Percentiles rank a stretch among this genome's conserved stretches.
phyloP scores from a whole-genome alignment of 2,329 filamentous ascomycete species.

The Endoconidiophora polonica region DNA sequence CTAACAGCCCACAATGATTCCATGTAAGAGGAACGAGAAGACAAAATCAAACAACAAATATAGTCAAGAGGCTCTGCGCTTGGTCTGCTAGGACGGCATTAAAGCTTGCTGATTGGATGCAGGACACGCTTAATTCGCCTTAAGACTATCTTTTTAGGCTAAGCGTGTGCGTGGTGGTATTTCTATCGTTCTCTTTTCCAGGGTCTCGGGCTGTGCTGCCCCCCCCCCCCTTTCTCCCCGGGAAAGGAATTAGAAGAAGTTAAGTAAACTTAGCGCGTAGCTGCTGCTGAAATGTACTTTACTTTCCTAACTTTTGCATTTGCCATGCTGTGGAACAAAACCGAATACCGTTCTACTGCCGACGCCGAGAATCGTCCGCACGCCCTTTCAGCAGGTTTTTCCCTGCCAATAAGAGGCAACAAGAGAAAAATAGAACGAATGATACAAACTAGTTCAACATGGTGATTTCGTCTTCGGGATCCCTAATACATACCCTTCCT shows the following conservation, averaged over 20 bases:
- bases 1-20: too few relatives aligned
- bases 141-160: not conserved
- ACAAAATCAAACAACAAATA: too few relatives aligned
- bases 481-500: too few relatives aligned
- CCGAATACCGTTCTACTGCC: conserved; percentile 5
- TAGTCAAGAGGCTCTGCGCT: not conserved
- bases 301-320: too few relatives aligned
- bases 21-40: too few relatives aligned
- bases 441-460: too few relatives aligned
- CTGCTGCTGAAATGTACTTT: not conserved
- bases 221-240: too few relatives aligned
- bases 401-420: too few relatives aligned
- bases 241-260: too few relatives aligned
- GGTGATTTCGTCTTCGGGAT: too few relatives aligned
- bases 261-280: too few relatives aligned
- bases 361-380: conserved; percentile 10
- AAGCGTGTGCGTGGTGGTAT: not conserved
- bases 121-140: not conserved
- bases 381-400: not conserved
- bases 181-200: not conserved
- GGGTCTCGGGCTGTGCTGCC: not conserved
- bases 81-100: not conserved
- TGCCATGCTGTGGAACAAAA: not conserved
- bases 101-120: not conserved
- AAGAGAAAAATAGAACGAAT: too few relatives aligned